phyloP scores from a whole-genome alignment of 306 rosid species.

The Acacia confusa region DNA sequence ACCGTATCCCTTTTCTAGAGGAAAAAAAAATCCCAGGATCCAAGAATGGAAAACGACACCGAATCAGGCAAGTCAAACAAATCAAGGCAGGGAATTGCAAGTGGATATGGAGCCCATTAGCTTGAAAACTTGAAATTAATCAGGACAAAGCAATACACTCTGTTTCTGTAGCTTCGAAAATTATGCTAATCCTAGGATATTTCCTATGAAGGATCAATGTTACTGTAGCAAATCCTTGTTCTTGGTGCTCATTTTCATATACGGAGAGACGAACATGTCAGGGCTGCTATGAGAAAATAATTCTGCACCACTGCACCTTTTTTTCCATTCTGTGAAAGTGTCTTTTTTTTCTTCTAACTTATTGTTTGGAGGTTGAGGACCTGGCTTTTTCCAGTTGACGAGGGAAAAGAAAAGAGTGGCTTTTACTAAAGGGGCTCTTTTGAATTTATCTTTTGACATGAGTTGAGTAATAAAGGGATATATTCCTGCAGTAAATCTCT shows the following conservation, averaged over 20 bases:
- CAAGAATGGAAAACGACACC: neutral
- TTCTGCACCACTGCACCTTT: neutral
- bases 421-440: conserved; percentile 19
- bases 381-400: neutral
- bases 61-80: neutral
- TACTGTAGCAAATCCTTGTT: neutral
- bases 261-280: neutral
- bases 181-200: neutral
- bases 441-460: conserved; percentile 27
- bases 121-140: neutral
- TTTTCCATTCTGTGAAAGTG: neutral
- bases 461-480: conserved; percentile 40
- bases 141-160: neutral
- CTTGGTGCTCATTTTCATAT: neutral
- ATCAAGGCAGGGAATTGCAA: neutral
- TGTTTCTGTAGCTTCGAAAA: neutral
- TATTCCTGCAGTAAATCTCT: conserved; percentile 18
- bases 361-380: neutral
- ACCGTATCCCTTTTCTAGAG: neutral
- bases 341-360: neutral
- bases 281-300: neutral
- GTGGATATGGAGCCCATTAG: too few species aligned
- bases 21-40: neutral
- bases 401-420: neutral
- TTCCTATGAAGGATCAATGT: neutral